Evolutionary conservation across 192 early-diverging fungal species (phyloP), one percentile per base, ranked within the genome.

Genomic region (Podila epicladia): DNA sequence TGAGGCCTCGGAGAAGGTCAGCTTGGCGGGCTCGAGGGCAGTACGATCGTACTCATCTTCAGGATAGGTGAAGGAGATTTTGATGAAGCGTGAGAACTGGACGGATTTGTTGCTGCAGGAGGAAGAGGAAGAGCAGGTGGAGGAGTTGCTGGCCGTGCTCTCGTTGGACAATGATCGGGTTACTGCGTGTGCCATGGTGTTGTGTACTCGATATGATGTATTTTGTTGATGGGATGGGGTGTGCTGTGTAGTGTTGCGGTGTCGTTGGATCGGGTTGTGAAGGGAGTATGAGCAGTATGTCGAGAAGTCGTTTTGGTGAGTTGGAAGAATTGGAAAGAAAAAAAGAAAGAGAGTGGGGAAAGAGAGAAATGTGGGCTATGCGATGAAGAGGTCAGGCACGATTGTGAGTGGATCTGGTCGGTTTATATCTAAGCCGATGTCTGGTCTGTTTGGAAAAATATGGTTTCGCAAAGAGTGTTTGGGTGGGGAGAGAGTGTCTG

Each of bases 11-110:
- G 74, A 71, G 5, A 38, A 64, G 31, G 73, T 73, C 22, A 84
- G 74, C 48, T 68, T 80, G 8, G 73, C 72, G 4, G 83, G 83
- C 62, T 75, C 77, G 49, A 69, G 62, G 3, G 83, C 77, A n/a
- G 83, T 73, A 35, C 83, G 73, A 69, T 84, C 83, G 35, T 84
- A 84, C 57, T 84, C 83, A 33, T 84, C 83, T 33, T 72, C 72
- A 29, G 72, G 73, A 58, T 80, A 84, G 5, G 83, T 84, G 64
- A 82, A 79, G 6, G 77, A 75, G 64, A 84, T 75, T 35, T 82
- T 80, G 60, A 82, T 53, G 49, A 82, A 80, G 8, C 78, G 65
- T 17, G 83, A 84, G 66, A 84, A 84, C 41, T 84, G 83, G 24
- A 84, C 83, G 26, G 78, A 84, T 64, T 84, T 84, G 35, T 64